Evolutionary conservation across 1,284 basidiomycete species (phyloP), one percentile per base, ranked within the genome.

Genomic region (Apiotrichum siamense): DNA sequence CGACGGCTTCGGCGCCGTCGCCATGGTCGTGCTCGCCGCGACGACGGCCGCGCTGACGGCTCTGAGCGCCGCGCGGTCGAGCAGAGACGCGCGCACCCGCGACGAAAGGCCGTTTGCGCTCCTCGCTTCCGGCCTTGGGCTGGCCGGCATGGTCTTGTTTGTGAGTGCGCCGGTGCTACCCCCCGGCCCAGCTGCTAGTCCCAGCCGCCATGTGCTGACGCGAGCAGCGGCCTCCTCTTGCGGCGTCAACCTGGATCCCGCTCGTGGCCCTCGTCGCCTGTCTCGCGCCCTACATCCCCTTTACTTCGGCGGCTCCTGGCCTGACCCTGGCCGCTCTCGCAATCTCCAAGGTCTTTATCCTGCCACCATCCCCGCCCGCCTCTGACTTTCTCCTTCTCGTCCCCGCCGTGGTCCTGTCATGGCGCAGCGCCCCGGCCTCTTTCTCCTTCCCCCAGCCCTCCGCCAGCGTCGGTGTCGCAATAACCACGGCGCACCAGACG

Each of bases 271-370:
- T 54, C 11, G 33, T n/a, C 18, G 33, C 13, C n/a, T 3, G 11
- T 7, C 46, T 67, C 6, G 56, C 60, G 10, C 36, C 52, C 18
- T 63, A 58, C 45, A 49, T 65, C 27, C 65, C 65, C 4, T 58
- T 60, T 39, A 33, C 51, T 7, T 13, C 55, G 2, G 25, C 53
- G 12, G 42, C 57, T 2, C 20, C 41, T 6, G n/a, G 23, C 10
- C 20, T 39, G 7, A 17, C 31, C 2, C 55, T 67, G 2, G 23
- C 52, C 1, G 51, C 56, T 17, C 57, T 65, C 7, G 56, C 64
- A 17, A 50, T 64, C 21, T 51, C 65, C n/a, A 64, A 69, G 48
- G 59, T 63, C 31, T 67, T 72, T 48, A 65, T 64, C 9, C 39
- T 72, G 4, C 64, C 62, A 12, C 69, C 69, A 4, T 24, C 48